Conservation (phyloP, 1,284 basidiomycete species). For the Porogramme epimiltina region DNA sequence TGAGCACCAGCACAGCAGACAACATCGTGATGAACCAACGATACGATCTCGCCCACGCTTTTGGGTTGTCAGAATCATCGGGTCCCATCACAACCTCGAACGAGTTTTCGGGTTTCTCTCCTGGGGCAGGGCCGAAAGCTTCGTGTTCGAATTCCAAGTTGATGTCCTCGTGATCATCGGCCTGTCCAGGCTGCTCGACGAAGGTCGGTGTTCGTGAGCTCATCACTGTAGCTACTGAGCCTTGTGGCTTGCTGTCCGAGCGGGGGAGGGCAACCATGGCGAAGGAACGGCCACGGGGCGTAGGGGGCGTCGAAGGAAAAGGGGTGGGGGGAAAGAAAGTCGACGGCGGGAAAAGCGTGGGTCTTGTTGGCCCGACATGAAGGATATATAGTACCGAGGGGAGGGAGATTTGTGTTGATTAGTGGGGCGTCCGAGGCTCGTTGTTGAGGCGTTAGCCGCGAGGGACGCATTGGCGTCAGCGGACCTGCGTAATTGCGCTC, state of each 20-base stretch:
- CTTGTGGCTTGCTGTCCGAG: no score
- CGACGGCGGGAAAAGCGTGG: no score
- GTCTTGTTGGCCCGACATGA: no score
- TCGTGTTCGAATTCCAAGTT: slow-evolving; percentile 31
- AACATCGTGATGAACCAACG: slow-evolving; percentile 69
- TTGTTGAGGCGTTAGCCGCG: no score
- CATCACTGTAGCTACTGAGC: no score
- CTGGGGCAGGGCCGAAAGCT: slow-evolving; percentile 27
- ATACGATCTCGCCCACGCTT: slow-evolving; percentile 60
- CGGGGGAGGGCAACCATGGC: neutral
- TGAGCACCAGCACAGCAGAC: slow-evolving; percentile 65
- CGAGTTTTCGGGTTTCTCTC: slow-evolving; percentile 33
- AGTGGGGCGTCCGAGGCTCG: no score
- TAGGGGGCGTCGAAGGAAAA: no score
- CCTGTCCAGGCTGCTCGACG: neutral
- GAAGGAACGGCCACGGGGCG: neutral
- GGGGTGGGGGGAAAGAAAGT: no score
- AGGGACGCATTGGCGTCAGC: no score
- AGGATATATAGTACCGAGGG: no score
- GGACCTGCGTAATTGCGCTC: no score
- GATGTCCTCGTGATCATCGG: slow-evolving; percentile 30
- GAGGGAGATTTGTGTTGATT: no score
- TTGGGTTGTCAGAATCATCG: slow-evolving; percentile 45
- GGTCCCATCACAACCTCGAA: slow-evolving; percentile 42
- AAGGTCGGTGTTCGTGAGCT: slow-evolving; percentile 1